A percentile compares a stretch with the other conserved stretches of the same genome.
Evolutionary conservation across 1,284 basidiomycete genomes (phyloP).

Genomic region (Fistulinella cinereoalba): DNA sequence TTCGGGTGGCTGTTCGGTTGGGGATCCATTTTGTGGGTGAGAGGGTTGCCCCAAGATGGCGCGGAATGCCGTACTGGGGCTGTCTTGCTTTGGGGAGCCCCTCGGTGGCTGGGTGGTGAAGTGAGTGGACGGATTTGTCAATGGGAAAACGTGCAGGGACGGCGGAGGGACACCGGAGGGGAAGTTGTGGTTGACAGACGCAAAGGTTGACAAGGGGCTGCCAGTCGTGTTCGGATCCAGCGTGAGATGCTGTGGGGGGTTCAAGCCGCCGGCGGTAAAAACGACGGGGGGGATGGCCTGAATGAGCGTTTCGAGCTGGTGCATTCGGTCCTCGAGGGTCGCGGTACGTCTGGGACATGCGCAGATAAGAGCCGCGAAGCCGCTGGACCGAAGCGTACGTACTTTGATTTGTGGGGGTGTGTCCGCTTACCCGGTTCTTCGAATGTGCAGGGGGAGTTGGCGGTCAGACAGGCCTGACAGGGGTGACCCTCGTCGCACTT

Average conservation of each 20-base stretch:
- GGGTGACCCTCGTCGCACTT: constrained; percentile 84
- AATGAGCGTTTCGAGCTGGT: constrained; percentile 76
- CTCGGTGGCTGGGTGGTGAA: constrained; percentile 48
- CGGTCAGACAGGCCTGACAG: constrained; percentile 76
- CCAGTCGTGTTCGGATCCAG: constrained; percentile 33
- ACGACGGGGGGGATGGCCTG: constrained; percentile 78
- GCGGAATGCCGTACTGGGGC: constrained; percentile 43
- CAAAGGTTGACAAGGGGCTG: constrained; percentile 57
- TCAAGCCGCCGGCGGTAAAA: constrained; percentile 56
- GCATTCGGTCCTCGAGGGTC: constrained; percentile 80
- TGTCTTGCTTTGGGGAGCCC: constrained; percentile 41
- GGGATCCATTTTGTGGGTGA: constrained; percentile 18
- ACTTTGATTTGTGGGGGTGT: constrained; percentile 83
- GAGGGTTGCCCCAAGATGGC: constrained; percentile 39
- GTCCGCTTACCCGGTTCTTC: constrained; percentile 81
- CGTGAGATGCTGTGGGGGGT: constrained; percentile 29
- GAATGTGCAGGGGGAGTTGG: constrained; percentile 76
- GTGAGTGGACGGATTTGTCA: constrained; percentile 75
- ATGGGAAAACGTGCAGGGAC: constrained; percentile 67
- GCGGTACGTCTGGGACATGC: constrained; percentile 55
- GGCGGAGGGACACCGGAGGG: constrained; percentile 73
- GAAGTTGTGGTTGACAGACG: constrained; percentile 43
- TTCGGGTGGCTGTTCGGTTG: constrained; percentile 48
- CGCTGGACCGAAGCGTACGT: constrained; percentile 28
- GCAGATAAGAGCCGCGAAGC: constrained; percentile 6